Conservation (phyloP, 1,284 basidiomycete genomes). For the Anthracocystis walkeri region DNA sequence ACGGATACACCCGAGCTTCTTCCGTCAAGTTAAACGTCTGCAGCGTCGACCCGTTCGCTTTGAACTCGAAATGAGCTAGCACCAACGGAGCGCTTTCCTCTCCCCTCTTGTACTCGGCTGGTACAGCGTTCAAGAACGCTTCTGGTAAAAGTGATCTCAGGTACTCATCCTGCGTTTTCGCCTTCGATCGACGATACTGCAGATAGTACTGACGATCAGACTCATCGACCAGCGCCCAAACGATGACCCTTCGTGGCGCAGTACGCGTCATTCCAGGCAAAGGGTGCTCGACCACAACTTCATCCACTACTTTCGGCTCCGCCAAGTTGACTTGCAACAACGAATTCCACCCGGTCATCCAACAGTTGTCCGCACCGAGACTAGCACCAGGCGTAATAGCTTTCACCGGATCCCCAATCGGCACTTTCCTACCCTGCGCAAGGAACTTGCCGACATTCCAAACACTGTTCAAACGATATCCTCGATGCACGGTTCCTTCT, state of each 20-base stretch:
- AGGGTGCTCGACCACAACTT: conserved; percentile 39
- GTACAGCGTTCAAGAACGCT: conserved; percentile 20
- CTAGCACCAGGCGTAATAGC: conserved; percentile 42
- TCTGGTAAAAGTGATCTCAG: conserved; percentile 14
- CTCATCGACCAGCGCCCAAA: conserved; percentile 37
- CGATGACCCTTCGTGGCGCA: conserved; percentile 34
- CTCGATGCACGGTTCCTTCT: conserved; percentile 38
- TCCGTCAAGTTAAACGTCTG: conserved; percentile 36
- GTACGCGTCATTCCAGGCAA: conserved; percentile 36
- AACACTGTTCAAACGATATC: conserved; percentile 41
- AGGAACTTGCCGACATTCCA: conserved; percentile 40
- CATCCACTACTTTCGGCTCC: conserved; percentile 35
- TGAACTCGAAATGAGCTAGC: conserved; percentile 31
- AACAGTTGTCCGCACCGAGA: conserved; percentile 27
- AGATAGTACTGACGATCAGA: conserved; percentile 27
- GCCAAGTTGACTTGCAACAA: conserved; percentile 36
- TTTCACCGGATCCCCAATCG: conserved; percentile 45
- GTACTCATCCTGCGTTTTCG: conserved; percentile 16
- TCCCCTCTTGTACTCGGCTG: conserved; percentile 23
- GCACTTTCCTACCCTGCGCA: conserved; percentile 40
- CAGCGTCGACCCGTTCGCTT: conserved; percentile 34
- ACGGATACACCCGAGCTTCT: conserved; percentile 31
- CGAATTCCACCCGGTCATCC: conserved; percentile 48
- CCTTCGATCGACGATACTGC: conserved; percentile 24
- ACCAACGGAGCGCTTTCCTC: conserved; percentile 24